phyloP scores from a whole-genome alignment of 176 grass and related monocot genomes.

The Bothriochloa decipiens region DNA sequence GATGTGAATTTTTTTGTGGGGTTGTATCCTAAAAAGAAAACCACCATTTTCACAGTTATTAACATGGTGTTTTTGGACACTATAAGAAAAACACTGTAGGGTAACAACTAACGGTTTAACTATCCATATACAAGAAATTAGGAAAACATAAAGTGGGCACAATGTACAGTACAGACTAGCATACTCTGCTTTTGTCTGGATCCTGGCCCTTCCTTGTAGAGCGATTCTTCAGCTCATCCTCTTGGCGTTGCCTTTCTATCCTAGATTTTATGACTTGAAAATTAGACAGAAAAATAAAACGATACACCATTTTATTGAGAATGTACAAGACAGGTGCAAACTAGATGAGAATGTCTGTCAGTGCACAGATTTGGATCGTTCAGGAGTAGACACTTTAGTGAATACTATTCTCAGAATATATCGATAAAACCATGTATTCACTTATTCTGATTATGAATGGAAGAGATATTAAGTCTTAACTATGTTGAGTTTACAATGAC shows the following conservation, averaged over 20 bases:
- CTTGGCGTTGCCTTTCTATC: constrained; percentile 81
- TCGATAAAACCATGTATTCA: not conserved
- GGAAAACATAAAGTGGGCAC: constrained; percentile 7
- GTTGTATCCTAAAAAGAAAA: constrained; percentile 61
- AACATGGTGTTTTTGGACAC: not conserved
- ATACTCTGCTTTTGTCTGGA: constrained; percentile 60
- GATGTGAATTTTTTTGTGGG: constrained; percentile 52
- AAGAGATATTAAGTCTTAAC: not conserved
- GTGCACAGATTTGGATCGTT: not conserved
- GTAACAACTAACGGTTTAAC: not conserved
- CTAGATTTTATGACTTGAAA: constrained; percentile 35
- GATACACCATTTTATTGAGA: not conserved
- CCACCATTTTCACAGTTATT: constrained; percentile 18
- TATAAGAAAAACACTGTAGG: not conserved
- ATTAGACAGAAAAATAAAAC: constrained; percentile 2
- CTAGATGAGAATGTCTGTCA: not conserved
- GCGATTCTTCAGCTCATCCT: constrained; percentile 76
- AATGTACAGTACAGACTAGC: constrained; percentile 19
- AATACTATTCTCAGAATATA: not conserved
- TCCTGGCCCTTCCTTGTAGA: constrained; percentile 69
- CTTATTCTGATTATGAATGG: not conserved
- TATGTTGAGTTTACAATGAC: not conserved
- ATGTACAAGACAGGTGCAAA: not conserved
- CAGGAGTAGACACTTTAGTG: not conserved
- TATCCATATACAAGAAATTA: not conserved